A percentile compares a stretch with the other conserved stretches of the same genome.
Conservation (phyloP, 768 basidiomycete species). For the Obba rivulosa region DNA sequence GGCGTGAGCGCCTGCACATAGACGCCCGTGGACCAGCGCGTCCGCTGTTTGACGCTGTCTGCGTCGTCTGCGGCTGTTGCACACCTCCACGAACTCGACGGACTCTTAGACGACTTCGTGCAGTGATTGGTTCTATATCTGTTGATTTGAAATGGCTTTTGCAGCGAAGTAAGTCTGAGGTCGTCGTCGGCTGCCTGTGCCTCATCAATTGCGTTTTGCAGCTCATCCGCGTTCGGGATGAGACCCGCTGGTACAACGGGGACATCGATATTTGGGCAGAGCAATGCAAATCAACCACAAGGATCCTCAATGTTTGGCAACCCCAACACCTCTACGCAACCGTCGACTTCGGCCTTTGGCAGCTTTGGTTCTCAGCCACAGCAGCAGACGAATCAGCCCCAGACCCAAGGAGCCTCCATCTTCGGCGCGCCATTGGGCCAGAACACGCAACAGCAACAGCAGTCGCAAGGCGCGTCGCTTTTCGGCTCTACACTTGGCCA, state of each 20-base stretch:
- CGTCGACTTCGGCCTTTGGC: conserved; percentile 6
- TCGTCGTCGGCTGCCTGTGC: background rate
- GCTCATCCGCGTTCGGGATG: conserved; percentile 1
- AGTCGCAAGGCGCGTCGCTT: conserved; percentile 9
- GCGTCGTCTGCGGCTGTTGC: background rate
- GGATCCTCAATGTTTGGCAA: conserved; percentile 11
- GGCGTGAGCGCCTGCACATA: no score
- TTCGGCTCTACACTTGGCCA: conserved; percentile 17
- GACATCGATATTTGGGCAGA: conserved; percentile 12
- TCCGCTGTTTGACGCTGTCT: no score
- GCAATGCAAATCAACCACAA: conserved; percentile 8
- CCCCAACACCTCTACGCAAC: conserved; percentile 10
- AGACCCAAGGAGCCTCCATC: conserved; percentile 3
- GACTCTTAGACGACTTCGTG: background rate
- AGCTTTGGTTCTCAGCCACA: conserved; percentile 10
- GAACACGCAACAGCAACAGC: conserved; percentile 19
- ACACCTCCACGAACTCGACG: background rate
- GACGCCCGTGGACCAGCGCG: no score
- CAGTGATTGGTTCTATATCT: background rate
- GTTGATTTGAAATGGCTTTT: background rate
- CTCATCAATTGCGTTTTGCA: background rate
- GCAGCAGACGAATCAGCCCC: conserved; percentile 4
- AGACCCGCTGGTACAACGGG: conserved; percentile 4
- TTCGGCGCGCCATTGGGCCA: conserved; percentile 12
- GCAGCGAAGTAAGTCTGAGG: background rate